Conservation (phyloP, 2,329 filamentous ascomycete species). For the Rhynchosporium secalis region DNA sequence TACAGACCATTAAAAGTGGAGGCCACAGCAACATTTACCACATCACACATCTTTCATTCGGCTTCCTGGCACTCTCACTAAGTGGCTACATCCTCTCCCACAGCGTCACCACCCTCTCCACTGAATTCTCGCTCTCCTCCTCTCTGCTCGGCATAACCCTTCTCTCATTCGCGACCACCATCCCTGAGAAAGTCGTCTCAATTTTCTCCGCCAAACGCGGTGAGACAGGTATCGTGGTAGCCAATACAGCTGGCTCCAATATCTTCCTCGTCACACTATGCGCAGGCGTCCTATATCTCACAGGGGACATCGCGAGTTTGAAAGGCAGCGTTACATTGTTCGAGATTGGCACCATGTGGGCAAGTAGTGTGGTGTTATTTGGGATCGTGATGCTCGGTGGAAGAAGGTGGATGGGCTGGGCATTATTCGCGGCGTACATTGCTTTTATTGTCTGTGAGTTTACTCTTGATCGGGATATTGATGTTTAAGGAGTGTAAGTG, state of each 20-base stretch:
- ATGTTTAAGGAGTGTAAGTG: not conserved
- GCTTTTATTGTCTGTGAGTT: slow-evolving; percentile 35
- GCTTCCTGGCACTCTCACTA: slow-evolving; percentile 47
- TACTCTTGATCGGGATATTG: slow-evolving; percentile 18
- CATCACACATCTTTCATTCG: slow-evolving; percentile 45
- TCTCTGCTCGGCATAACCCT: slow-evolving; percentile 50
- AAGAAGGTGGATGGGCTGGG: slow-evolving; percentile 40
- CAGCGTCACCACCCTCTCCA: slow-evolving; percentile 44
- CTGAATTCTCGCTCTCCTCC: slow-evolving; percentile 46
- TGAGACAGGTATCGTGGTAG: slow-evolving; percentile 51
- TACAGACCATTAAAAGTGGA: slow-evolving; percentile 2
- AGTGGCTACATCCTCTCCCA: slow-evolving; percentile 52
- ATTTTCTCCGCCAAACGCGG: slow-evolving; percentile 49
- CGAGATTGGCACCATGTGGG: slow-evolving; percentile 40
- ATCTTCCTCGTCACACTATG: slow-evolving; percentile 55
- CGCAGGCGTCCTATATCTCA: slow-evolving; percentile 44
- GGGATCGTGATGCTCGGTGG: slow-evolving; percentile 39
- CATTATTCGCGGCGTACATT: slow-evolving; percentile 38
- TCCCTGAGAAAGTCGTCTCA: slow-evolving; percentile 55
- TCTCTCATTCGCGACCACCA: slow-evolving; percentile 52
- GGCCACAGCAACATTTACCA: slow-evolving; percentile 42
- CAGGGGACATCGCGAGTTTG: slow-evolving; percentile 35
- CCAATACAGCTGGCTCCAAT: slow-evolving; percentile 55
- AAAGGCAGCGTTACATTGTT: slow-evolving; percentile 35
- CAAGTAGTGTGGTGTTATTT: slow-evolving; percentile 32